Base-by-base conservation (phyloP, 495 filamentous ascomycete species). In the Emericellopsis terricola region DNA sequence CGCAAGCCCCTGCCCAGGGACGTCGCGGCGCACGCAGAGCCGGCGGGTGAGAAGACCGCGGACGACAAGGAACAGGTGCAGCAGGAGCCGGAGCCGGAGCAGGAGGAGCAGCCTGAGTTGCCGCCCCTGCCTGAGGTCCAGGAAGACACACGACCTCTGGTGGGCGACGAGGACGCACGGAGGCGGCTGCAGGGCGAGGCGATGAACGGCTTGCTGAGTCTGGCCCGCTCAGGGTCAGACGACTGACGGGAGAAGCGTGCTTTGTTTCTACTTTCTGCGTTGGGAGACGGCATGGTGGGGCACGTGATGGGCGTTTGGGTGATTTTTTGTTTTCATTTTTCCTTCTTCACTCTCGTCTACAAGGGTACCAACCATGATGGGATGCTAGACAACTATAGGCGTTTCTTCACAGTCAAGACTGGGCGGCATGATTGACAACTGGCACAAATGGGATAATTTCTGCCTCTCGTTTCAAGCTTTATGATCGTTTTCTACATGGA, bases 1-100 rank as follows among this genome's bases (percentile, higher is more conserved):
- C 29, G 41, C 34, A 44, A 43, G 26, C 47, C 48, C 1, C 15
- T 52, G 15, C 41, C 40, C 15, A 34, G 34, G n/a, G 15, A 13
- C 10, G 23, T 19, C 6, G 19, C 19, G 4, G 14, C 31, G 13
- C n/a, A 15, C 0, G 15, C 19, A 15, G 4, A 16, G 11, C 5
- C 29, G 14, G 14, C 8, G 29, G 7, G 29, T 17, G 29, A 31
- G 14, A 15, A 6, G 8, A 4, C 15, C 8, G 13, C 29, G 15
- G 29, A 31, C 8, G 15, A 31, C 3, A 5, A 15, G 29, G 10
- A 16, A 5, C 11, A 17, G 28, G 8, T 9, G 28, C 7, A 29
- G 28, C 28, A 29, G 28, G 7, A 29, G 13, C 8, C 23, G 28
- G 28, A 29, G 9, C 29, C 29, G 7, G 29, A 15, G 29, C 16